Base-by-base conservation (phyloP, 2,329 filamentous ascomycete genomes). In the Nothophoma quercina region DNA sequence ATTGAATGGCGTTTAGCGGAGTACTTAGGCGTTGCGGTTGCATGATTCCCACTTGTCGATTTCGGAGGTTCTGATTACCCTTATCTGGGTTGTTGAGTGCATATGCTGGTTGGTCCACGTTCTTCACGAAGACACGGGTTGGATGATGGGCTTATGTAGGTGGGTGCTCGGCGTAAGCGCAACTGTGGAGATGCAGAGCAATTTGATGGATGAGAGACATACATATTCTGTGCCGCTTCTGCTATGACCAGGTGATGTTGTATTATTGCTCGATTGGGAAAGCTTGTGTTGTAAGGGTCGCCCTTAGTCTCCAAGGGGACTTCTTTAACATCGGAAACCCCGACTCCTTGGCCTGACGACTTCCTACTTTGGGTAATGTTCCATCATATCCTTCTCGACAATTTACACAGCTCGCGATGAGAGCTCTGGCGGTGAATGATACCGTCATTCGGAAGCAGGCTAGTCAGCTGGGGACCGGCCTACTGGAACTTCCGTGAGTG, bases 21-120 rank as follows among this genome's bases (percentile, higher is more conserved):
- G 34, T 47, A 42, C 16, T 43, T 19, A 22, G 50, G 50, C 30
- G 38, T 55, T 36, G 50, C 33, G 45, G 51, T 45, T 49, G 40
- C 51, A 49, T 36, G 51, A 55, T 55, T 55, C 51, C 51, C 51
- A 49, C 15, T 35, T 41, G 40, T 42, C 28, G 44, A 19, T 55
- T 40, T 29, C 30, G 44, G 41, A 25, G 40, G 8, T 49, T 45
- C 18, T 16, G 29, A 49, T 36, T 42, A 55, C 49, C 26, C n/a
- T 40, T 45, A 44, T 23, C 34, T 47, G 44, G 30, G 28, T 32
- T 36, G 43, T 55, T 49, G 39, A 28, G 23, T 45, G 51, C 51
- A 49, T 43, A 34, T 15, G 32, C 33, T 53, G 50, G 42, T 47
- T 36, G 38, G 36, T 34, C 35, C 34, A 29, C 32, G 15, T 47